Conservation (phyloP, 768 basidiomycete species). For the Tricholoma furcatifolium region DNA sequence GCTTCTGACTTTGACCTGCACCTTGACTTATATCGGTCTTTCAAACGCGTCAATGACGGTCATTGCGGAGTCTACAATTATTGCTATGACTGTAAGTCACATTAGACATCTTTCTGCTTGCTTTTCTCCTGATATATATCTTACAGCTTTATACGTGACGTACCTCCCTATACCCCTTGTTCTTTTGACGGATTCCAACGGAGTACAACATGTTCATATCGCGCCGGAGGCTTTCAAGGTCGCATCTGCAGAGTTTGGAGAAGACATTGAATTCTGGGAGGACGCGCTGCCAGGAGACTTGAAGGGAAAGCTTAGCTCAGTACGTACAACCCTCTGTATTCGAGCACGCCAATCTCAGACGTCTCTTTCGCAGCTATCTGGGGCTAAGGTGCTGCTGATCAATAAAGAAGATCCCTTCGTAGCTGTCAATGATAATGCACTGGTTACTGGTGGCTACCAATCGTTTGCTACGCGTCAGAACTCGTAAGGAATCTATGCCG, state of each 20-base stretch:
- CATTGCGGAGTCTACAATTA: slow-evolving; percentile 55
- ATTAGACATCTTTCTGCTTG: not conserved
- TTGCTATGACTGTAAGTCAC: slow-evolving; percentile 40
- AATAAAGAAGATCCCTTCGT: slow-evolving; percentile 49
- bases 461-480: slow-evolving; percentile 51
- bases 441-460: slow-evolving; percentile 51
- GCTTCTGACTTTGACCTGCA: slow-evolving; percentile 55
- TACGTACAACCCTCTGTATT: slow-evolving; percentile 19
- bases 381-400: slow-evolving; percentile 55
- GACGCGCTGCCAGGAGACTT: slow-evolving; percentile 46
- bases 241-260: slow-evolving; percentile 47
- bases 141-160: slow-evolving; percentile 40
- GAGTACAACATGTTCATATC: slow-evolving; percentile 50
- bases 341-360: not conserved
- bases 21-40: slow-evolving; percentile 49
- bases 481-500: no score
- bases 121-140: not conserved
- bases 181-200: slow-evolving; percentile 41
- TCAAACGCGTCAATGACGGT: slow-evolving; percentile 57
- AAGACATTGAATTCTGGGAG: slow-evolving; percentile 55
- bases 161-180: slow-evolving; percentile 51
- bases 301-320: slow-evolving; percentile 45
- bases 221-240: slow-evolving; percentile 53
- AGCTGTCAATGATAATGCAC: slow-evolving; percentile 50
- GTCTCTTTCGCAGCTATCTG: slow-evolving; percentile 33